Conservation (phyloP, 306 rosid genomes). For the Lathyrus sativus region DNA sequence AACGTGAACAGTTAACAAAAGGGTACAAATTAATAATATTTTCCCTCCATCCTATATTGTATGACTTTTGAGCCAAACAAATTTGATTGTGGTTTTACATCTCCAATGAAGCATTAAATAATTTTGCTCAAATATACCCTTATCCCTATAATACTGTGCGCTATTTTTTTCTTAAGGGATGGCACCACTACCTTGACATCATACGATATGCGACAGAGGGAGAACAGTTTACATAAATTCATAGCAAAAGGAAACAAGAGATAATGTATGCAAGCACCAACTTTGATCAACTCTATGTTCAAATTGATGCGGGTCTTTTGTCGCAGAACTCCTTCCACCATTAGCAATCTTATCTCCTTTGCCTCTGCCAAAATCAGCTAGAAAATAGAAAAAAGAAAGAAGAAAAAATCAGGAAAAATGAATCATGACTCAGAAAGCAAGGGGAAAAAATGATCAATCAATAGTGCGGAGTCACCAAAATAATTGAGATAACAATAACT, state of each 20-base stretch:
- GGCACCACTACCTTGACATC: background rate
- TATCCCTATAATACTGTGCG: background rate
- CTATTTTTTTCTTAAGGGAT: background rate
- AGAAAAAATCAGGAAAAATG: conserved; percentile 22
- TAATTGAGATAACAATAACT: conserved; percentile 40
- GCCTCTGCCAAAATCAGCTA: conserved; percentile 36
- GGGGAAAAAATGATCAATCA: conserved; percentile 14
- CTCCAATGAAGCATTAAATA: background rate
- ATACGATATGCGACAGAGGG: background rate
- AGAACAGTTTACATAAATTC: conserved; percentile 19
- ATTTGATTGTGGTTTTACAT: background rate
- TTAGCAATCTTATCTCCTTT: conserved; percentile 58
- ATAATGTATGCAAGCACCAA: conserved; percentile 45
- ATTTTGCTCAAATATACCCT: background rate
- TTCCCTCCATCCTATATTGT: background rate
- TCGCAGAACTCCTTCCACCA: conserved; percentile 45
- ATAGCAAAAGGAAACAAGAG: conserved; percentile 13
- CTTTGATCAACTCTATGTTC: conserved; percentile 65
- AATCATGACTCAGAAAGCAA: conserved; percentile 4
- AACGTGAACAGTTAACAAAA: conserved; percentile 11
- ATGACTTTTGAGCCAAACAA: background rate
- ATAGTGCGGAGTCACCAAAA: conserved; percentile 30
- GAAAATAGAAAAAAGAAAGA: conserved; percentile 27
- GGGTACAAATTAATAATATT: conserved; percentile 3
- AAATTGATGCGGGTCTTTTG: conserved; percentile 53